These are phyloP conservation scores for Corniculantispora saksenae DNA, from an alignment of 2,329 filamentous ascomycete species.

Conservation along the genomic window DNA sequence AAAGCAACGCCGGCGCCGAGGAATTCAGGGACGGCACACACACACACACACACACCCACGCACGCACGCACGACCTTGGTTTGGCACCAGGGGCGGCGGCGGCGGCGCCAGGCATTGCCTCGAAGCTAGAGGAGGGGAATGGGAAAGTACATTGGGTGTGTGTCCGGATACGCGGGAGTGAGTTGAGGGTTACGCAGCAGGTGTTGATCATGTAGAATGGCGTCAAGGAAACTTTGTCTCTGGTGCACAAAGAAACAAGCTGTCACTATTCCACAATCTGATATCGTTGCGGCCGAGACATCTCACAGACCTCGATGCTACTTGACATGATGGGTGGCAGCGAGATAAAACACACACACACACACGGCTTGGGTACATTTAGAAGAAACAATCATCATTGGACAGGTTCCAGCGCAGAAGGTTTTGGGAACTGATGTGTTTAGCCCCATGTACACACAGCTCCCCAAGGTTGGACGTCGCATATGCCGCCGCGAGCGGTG, in stretches of 20 bases:
- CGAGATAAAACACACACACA: no score
- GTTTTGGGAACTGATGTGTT: no score
- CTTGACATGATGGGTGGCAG: no score
- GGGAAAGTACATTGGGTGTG: background rate
- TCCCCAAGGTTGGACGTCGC: no score
- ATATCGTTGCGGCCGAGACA: background rate
- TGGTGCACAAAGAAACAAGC: no score
- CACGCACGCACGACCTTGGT: background rate
- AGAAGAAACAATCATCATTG: no score
- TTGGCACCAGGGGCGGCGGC: background rate
- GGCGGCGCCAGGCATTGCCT: background rate
- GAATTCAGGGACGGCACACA: background rate
- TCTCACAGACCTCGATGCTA: background rate
- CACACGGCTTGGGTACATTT: no score
- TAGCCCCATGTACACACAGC: no score
- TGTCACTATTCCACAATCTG: background rate
- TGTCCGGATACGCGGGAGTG: background rate
- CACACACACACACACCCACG: background rate
- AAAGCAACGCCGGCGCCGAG: background rate
- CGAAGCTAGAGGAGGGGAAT: background rate
- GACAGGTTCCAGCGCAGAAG: no score
- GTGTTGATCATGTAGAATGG: conserved; percentile 2
- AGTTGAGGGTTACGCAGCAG: background rate
- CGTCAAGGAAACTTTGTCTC: background rate
- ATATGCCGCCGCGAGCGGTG: no score